phyloP scores from a whole-genome alignment of 2,329 filamentous ascomycete species.

The Mollisia scopiformis region DNA sequence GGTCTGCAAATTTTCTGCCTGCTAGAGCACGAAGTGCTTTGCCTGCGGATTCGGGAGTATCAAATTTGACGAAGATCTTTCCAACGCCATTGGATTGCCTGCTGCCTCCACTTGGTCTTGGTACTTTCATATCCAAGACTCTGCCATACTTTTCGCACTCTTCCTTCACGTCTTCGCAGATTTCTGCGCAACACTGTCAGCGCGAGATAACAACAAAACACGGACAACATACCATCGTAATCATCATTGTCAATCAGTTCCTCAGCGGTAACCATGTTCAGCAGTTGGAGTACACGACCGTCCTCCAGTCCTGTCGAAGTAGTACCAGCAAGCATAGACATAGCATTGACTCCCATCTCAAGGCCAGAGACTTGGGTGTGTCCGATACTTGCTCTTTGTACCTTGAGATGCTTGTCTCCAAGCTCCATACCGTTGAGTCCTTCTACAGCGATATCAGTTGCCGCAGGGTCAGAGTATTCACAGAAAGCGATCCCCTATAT shows the following conservation, averaged over 20 bases:
- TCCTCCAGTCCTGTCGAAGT: constrained; percentile 78
- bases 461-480: constrained; percentile 79
- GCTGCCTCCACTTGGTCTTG: constrained; percentile 80
- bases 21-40: constrained; percentile 89
- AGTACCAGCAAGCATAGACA: constrained; percentile 95
- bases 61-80: constrained; percentile 97
- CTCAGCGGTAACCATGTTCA: constrained; percentile 98
- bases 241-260: constrained; percentile 94
- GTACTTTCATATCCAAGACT: constrained; percentile 89
- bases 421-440: constrained; percentile 93
- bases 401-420: constrained; percentile 82
- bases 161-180: constrained; percentile 89
- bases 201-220: background rate
- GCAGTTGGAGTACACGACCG: constrained; percentile 83
- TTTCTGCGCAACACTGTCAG: constrained; percentile 65
- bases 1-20: constrained; percentile 92
- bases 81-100: constrained; percentile 88
- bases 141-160: constrained; percentile 91
- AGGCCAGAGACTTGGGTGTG: constrained; percentile 89
- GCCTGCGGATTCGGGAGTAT: constrained; percentile 74
- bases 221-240: constrained; percentile 75
- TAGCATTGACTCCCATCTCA: constrained; percentile 95
- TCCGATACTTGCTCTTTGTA: constrained; percentile 87
- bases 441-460: constrained; percentile 85
- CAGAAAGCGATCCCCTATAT: constrained; percentile 90